A percentile compares a stretch with the other conserved stretches of the same genome.
Conservation (phyloP, 257 asterid genomes). For the Linaria vulgaris region DNA sequence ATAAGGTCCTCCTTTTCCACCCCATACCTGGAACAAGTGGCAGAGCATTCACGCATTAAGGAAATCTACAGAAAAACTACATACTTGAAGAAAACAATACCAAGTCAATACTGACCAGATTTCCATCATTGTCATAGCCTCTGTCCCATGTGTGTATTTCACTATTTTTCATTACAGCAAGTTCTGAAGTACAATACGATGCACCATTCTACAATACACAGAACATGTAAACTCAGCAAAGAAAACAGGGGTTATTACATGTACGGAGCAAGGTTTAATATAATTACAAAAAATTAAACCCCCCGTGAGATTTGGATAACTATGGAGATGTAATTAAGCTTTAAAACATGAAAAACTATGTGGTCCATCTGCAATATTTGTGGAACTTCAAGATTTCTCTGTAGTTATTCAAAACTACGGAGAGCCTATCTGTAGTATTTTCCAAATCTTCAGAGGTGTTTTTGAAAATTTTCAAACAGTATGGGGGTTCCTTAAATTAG, state of each 20-base stretch:
- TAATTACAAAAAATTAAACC: no score
- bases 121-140: slow-evolving; percentile 83
- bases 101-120: slow-evolving; percentile 53
- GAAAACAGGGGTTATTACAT: not conserved
- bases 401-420: no score
- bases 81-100: not conserved
- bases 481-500: no score
- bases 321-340: no score
- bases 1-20: slow-evolving; percentile 82
- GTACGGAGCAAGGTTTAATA: no score
- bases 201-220: slow-evolving; percentile 51
- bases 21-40: slow-evolving; percentile 75
- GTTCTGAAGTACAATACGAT: slow-evolving; percentile 55
- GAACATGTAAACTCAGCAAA: slow-evolving; percentile 7
- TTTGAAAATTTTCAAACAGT: no score
- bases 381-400: no score
- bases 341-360: no score
- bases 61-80: not conserved
- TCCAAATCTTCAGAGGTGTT: no score
- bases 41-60: not conserved
- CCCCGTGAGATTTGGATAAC: no score
- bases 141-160: slow-evolving; percentile 92
- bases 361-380: no score
- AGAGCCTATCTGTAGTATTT: no score
- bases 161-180: slow-evolving; percentile 72